Evolutionary conservation across 2,329 filamentous ascomycete genomes (phyloP).

Genomic region (Blastomyces silverae): DNA sequence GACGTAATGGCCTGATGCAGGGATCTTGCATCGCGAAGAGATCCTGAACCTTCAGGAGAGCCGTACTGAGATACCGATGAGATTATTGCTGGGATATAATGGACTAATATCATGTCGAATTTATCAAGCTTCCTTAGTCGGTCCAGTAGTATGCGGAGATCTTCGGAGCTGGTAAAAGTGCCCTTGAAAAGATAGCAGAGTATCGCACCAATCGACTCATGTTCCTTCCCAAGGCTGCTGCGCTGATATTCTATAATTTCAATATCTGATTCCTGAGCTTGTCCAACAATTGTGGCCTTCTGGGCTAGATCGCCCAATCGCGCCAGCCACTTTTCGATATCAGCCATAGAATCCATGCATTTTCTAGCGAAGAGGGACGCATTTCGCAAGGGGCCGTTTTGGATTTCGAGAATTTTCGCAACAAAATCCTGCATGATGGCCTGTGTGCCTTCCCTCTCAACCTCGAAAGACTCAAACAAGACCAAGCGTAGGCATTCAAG

Average conservation of each 20-base stretch:
- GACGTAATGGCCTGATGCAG: conserved; percentile 63
- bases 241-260: conserved; percentile 77
- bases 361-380: conserved; percentile 62
- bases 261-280: conserved; percentile 56
- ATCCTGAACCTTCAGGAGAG: conserved; percentile 63
- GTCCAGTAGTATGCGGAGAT: conserved; percentile 66
- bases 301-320: conserved; percentile 68
- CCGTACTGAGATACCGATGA: conserved; percentile 71
- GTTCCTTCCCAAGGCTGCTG: conserved; percentile 74
- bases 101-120: conserved; percentile 68
- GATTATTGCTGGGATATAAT: conserved; percentile 74
- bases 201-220: conserved; percentile 79
- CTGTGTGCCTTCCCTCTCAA: conserved; percentile 52
- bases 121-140: conserved; percentile 64
- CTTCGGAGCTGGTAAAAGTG: conserved; percentile 60
- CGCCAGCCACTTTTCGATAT: conserved; percentile 69
- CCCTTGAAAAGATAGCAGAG: conserved; percentile 71
- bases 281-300: conserved; percentile 66
- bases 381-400: conserved; percentile 42
- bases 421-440: conserved; percentile 52
- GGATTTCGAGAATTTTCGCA: conserved; percentile 53
- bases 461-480: conserved; percentile 59
- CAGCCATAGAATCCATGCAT: conserved; percentile 68
- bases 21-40: conserved; percentile 61
- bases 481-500: conserved; percentile 78